Conservation (phyloP, 2,329 filamentous ascomycete species). For the Colletotrichum caudatum region DNA sequence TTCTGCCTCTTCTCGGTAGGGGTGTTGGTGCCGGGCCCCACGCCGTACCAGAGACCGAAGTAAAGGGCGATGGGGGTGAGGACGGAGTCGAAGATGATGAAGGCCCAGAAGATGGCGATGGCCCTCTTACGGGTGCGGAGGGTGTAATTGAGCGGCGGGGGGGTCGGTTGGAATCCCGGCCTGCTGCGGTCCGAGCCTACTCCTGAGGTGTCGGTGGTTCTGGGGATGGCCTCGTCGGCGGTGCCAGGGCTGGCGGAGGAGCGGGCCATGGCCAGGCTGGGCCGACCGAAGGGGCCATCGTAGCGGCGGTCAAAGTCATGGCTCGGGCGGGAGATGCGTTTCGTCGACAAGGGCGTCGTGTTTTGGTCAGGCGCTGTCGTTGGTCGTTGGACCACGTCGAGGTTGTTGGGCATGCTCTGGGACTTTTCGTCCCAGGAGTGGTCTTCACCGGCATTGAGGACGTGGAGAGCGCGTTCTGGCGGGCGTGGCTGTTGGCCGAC, state of each 20-base stretch:
- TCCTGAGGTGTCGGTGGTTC: background rate
- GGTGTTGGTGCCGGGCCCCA: constrained; percentile 45
- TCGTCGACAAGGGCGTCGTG: background rate
- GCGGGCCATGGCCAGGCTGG: constrained; percentile 16
- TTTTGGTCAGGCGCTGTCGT: background rate
- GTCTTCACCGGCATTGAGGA: background rate
- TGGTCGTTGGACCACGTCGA: constrained; percentile 7
- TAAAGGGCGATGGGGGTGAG: constrained; percentile 70
- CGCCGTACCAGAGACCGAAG: constrained; percentile 69
- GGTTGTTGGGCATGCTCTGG: constrained; percentile 11
- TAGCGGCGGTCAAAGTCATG: constrained; percentile 40
- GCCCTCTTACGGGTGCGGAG: constrained; percentile 59
- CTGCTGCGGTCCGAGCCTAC: background rate
- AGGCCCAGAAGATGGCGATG: constrained; percentile 69
- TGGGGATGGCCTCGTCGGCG: background rate
- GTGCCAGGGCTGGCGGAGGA: background rate
- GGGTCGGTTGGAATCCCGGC: constrained; percentile 25
- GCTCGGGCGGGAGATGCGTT: constrained; percentile 15
- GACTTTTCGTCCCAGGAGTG: constrained; percentile 16
- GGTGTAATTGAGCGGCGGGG: constrained; percentile 42
- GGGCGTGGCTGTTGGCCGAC: background rate
- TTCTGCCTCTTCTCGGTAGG: constrained; percentile 51
- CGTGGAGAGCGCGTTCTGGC: background rate
- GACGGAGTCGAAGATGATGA: constrained; percentile 70
- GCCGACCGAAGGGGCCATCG: constrained; percentile 40